Evolutionary conservation across 1,284 basidiomycete genomes (phyloP).

Genomic region (Heterobasidion parviporum): DNA sequence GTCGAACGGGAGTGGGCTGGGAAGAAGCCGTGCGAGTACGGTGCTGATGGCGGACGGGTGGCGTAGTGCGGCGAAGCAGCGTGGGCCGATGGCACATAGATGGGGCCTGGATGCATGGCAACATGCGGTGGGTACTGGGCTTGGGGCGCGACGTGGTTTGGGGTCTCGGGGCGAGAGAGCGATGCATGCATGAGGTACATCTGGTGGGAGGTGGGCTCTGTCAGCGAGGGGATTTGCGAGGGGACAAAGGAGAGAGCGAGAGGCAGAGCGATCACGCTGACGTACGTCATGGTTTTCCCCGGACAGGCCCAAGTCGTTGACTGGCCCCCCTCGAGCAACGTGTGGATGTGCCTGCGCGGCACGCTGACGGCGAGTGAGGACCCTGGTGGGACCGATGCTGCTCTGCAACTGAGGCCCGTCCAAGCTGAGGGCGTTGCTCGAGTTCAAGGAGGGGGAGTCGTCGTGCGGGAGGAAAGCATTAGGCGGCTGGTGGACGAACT

Average conservation of each 20-base stretch:
- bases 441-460: conserved; percentile 19
- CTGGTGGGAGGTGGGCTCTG: conserved; percentile 9
- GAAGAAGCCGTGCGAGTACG: conserved; percentile 16
- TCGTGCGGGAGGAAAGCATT: conserved; percentile 12
- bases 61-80: conserved; percentile 8
- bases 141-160: conserved; percentile 17
- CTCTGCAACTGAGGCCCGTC: conserved; percentile 33
- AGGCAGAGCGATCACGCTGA: conserved; percentile 7
- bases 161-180: conserved; percentile 36
- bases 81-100: background rate
- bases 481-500: conserved; percentile 22
- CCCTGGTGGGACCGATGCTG: conserved; percentile 47
- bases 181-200: conserved; percentile 23
- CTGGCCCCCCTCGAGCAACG: conserved; percentile 8
- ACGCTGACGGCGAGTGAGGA: conserved; percentile 34
- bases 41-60: conserved; percentile 9
- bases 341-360: conserved; percentile 23
- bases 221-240: background rate
- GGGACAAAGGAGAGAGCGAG: conserved; percentile 9
- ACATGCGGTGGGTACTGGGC: conserved; percentile 19
- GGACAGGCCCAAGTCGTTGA: conserved; percentile 7
- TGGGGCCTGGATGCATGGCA: conserved; percentile 11
- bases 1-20: conserved; percentile 35
- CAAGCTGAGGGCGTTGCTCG: conserved; percentile 14
- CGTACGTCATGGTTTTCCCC: conserved; percentile 26